Evolutionary conservation across 495 filamentous ascomycete genomes (phyloP), one percentile per base, ranked within the genome.

Genomic region (Talaromyces borbonicus): DNA sequence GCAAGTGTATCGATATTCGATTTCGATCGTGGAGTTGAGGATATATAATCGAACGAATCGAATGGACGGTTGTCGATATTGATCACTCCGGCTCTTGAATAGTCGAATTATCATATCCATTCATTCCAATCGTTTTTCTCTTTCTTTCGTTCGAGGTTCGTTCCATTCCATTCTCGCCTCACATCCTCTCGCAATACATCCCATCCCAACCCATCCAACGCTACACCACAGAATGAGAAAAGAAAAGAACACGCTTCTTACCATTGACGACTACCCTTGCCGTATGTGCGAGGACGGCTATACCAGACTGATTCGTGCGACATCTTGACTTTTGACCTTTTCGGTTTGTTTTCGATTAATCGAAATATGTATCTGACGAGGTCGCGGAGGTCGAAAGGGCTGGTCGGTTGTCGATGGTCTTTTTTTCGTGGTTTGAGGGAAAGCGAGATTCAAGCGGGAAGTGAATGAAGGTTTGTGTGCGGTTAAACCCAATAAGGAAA

Each of bases 301-400:
- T 90, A 93, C 92, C 92, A 98, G 73, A 98, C 89, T 56, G 83
- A 86, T 77, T 96, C 92, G 88, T 98, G 89, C 80, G 90, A 90
- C 90, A 95, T 95, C 61, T 86, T 78, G 67, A 24, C 35, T 18
- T 38, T 18, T 38, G 16, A n/a, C n/a, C n/a, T n/a, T n/a, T 8
- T 5, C 14, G 16, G 2, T 7, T 22, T 22, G 6, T 16, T 38
- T 20, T 20, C 35, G 16, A 22, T 20, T 14, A 14, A 12, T 14
- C 7, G 32, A 22, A 20, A 38, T 38, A 20, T 15, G 35, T 16
- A 15, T 33, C 16, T 33, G 31, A 12, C 19, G 32, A 18, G 14
- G 8, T 6, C 5, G 5, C 9, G 32, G 11, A 18, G 4, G 14
- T 36, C 11, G 26, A 11, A 29, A 6, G 26, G 26, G 26, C n/a